Evolutionary conservation across 306 rosid species (phyloP), one percentile per base, ranked within the genome.

Genomic region (Lithocarpus polystachyus): DNA sequence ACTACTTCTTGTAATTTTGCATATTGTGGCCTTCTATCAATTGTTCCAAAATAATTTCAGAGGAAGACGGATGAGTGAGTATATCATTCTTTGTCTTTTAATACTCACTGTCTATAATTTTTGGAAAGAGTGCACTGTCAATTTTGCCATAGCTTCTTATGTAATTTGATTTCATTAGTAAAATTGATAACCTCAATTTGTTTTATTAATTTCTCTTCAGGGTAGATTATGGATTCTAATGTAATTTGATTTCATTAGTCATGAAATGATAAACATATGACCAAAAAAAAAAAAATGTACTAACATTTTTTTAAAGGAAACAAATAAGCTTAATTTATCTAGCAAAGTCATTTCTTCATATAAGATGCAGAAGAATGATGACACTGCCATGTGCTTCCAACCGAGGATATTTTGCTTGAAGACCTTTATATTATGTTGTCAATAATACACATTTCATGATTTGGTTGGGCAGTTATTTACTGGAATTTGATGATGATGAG

Each of bases 61-160:
- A 90, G 99, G 89, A 95, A 93, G 89, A 83, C 90, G 2, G 99
- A 95, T 10, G 99, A 95, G 99, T 95, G 89, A 93, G 99, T 91
- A 14, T 11, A 52, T 80, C 74, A 24, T 72, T 75, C 64, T 40
- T 26, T 68, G 45, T 33, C 19, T 74, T 85, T 26, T 6, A 54
- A 40, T 72, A 40, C 67, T 76, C 51, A 40, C 45, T 37, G 45
- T 40, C 45, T 40, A 40, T 40, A 40, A 40, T 40, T 7, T 40
- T 40, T 8, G 45, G 29, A 26, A 29, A 57, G 12, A 7, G 11
- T 40, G 45, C 45, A 40, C 12, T 40, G 12, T 40, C 11, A 40
- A 40, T 8, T 7, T 40, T 40, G 2, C 45, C 45, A 40, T 40
- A 40, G 45, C 11, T 40, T 40, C 11, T 40, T 40, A 40, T 40